These are phyloP conservation scores for Scolecobasidium constrictum DNA, from an alignment of 2,329 filamentous ascomycete species.

Conservation along the genomic window DNA sequence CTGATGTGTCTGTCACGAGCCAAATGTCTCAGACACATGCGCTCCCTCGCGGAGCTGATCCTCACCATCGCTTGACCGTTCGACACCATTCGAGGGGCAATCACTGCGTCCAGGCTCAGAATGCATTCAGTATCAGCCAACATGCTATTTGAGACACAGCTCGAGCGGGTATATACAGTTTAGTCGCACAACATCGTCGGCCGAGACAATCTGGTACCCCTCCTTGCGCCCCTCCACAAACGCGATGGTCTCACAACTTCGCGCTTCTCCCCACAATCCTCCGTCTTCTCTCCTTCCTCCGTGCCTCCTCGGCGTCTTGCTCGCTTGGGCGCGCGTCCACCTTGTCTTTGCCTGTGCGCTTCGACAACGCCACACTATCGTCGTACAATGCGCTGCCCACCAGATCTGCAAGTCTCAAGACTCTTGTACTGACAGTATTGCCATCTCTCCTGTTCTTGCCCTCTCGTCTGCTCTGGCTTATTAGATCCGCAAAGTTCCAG, in stretches of 20 bases:
- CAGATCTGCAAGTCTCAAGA: slow-evolving; percentile 64
- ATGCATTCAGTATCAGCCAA: too few species aligned
- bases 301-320: slow-evolving; percentile 6
- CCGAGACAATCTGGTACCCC: too few species aligned
- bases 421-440: slow-evolving; percentile 72
- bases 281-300: slow-evolving; percentile 6
- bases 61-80: too few species aligned
- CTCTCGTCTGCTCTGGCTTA: slow-evolving; percentile 71
- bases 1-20: too few species aligned
- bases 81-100: too few species aligned
- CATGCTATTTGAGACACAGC: too few species aligned
- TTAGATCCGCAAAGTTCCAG: slow-evolving; percentile 87
- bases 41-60: too few species aligned
- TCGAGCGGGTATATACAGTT: too few species aligned
- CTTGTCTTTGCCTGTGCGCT: slow-evolving; percentile 5
- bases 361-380: slow-evolving; percentile 15
- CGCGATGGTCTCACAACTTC: slow-evolving; percentile 6
- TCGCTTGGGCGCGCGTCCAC: slow-evolving; percentile 5
- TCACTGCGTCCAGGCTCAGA: too few species aligned
- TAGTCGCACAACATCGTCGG: too few species aligned
- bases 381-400: slow-evolving; percentile 62
- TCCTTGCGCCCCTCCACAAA: too few species aligned
- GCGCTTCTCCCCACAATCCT: slow-evolving; percentile 8
- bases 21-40: too few species aligned
- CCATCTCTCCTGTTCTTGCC: slow-evolving; percentile 96